Evolutionary conservation across 306 rosid species (phyloP).

Genomic region (Pachyrhizus erosus): DNA sequence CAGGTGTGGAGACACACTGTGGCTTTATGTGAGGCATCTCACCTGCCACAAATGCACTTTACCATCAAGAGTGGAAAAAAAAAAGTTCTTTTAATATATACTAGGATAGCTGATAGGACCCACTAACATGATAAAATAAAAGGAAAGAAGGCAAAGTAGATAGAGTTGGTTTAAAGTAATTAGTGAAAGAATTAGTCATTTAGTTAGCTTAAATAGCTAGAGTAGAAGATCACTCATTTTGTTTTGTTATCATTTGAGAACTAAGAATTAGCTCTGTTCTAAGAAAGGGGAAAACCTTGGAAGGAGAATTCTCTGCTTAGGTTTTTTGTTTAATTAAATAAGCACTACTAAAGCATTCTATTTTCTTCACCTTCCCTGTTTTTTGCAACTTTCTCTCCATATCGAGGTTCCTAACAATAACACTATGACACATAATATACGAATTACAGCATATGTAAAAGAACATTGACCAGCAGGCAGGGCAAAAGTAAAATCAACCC

Average conservation of each 20-base stretch:
- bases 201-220: not conserved
- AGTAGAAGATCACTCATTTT: not conserved
- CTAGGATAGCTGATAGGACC: not conserved
- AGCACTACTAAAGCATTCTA: not conserved
- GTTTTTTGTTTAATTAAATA: not conserved
- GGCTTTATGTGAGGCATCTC: conserved; percentile 58
- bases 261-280: not conserved
- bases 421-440: too few species aligned
- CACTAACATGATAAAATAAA: not conserved
- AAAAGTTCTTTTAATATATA: conserved; percentile 19
- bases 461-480: too few species aligned
- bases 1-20: conserved; percentile 58
- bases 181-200: not conserved
- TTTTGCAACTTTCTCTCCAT: not conserved
- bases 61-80: conserved; percentile 36
- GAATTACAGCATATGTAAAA: too few species aligned
- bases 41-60: conserved; percentile 60
- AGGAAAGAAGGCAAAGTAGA: conserved; percentile 1
- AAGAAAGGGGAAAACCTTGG: not conserved
- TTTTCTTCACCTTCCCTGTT: not conserved
- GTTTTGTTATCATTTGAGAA: not conserved
- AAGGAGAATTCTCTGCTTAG: not conserved
- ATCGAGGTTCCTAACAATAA: too few species aligned
- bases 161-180: not conserved
- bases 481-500: not conserved